Base-by-base conservation (phyloP, 495 filamentous ascomycete genomes). In the Parachaetomium inaequale region DNA sequence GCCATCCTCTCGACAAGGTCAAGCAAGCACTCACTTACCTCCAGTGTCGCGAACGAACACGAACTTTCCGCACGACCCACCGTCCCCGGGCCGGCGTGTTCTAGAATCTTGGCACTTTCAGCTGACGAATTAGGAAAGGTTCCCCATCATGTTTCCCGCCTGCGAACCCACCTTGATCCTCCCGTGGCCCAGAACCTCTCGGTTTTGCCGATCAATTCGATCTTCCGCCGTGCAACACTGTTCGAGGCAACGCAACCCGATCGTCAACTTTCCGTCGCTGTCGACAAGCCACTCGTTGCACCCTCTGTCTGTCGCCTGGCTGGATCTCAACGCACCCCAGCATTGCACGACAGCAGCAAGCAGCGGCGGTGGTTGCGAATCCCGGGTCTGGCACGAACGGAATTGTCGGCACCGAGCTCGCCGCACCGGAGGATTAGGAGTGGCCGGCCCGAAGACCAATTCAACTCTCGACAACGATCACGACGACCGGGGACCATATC, bases 151-250 rank as follows among this genome's bases (percentile, higher is more conserved):
- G 49, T 52, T 52, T 7, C 49, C 49, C 46, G 26, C 23, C 11
- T 25, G 45, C 31, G 53, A 63, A 57, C 43, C 60, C 60, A 54
- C 52, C 25, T n/a, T n/a, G 60, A 25, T 23, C 32, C 32, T 56
- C 43, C 19, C 51, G 29, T 32, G 59, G 42, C 59, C n/a, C 45
- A 55, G 59, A 56, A 62, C 51, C 42, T 50, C 23, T 55, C n/a
- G 40, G 31, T 14, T 50, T 56, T 36, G 40, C 21, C 49, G 36
- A 54, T 54, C 58, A 29, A 50, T 47, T 31, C 17, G 12, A 1
- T 15, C 12, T 32, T 46, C 17, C 23, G 15, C 28, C 38, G 23
- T 38, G 34, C 19, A 29, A 26, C 14, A 23, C n/a, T n/a, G 17
- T n/a, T 23, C 31, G 31, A 31, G 50, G 36, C 54, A 56, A 43